These are phyloP conservation scores for Apophysomyces ossiformis DNA, from an alignment of 371 early-diverging fungal species.

Conservation along the genomic window DNA sequence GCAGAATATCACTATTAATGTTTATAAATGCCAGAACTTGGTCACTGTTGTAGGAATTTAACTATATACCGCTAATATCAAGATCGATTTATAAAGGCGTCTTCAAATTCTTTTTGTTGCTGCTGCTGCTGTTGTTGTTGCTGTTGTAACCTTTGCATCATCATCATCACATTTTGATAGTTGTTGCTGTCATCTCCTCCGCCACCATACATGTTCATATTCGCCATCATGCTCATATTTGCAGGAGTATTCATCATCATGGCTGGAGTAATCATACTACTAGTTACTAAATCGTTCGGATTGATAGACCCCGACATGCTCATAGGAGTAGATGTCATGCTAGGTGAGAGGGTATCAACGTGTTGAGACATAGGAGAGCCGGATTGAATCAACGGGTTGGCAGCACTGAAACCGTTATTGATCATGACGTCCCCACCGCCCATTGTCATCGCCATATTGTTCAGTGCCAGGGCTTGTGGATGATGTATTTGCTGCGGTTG, in stretches of 20 bases:
- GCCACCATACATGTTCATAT: conserved; percentile 19
- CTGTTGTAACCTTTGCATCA: conserved; percentile 48
- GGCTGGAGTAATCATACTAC: conserved; percentile 38
- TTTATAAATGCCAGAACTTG: not conserved
- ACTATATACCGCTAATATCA: not conserved
- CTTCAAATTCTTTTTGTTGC: conserved; percentile 30
- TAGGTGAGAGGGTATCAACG: conserved; percentile 30
- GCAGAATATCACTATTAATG: not conserved
- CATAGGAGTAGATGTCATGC: conserved; percentile 29
- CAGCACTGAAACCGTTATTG: conserved; percentile 22
- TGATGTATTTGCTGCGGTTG: conserved; percentile 10
- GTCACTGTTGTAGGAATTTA: not conserved
- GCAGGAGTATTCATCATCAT: conserved; percentile 25
- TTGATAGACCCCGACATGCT: conserved; percentile 25
- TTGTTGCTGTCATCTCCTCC: conserved; percentile 30
- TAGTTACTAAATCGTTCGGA: conserved; percentile 35
- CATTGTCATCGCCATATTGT: conserved; percentile 26
- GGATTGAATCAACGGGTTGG: conserved; percentile 10
- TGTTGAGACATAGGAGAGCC: conserved; percentile 30
- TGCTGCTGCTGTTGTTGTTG: conserved; percentile 31
- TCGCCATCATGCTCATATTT: conserved; percentile 6
- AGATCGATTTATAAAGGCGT: conserved; percentile 24
- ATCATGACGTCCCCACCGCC: conserved; percentile 17
- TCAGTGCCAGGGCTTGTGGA: conserved; percentile 17
- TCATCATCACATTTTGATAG: conserved; percentile 40